Evolutionary conservation across 306 rosid species (phyloP).

Genomic region (Phaseolus lunatus): DNA sequence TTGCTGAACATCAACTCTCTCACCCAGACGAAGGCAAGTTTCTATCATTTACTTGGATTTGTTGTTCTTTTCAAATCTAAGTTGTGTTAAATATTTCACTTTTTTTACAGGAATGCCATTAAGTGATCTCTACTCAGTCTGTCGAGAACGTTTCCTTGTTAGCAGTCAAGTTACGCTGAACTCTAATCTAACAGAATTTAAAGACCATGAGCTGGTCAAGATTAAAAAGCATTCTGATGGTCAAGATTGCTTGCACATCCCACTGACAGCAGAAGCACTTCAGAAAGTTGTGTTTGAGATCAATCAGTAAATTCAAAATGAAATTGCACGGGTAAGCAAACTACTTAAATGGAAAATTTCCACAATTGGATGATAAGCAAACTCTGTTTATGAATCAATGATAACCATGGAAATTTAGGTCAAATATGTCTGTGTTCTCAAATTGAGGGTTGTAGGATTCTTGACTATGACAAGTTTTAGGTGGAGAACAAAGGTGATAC

Average conservation of each 20-base stretch:
- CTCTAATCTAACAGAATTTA: conserved; percentile 90
- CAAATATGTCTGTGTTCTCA: not conserved
- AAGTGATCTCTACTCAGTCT: conserved; percentile 64
- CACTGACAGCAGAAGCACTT: conserved; percentile 72
- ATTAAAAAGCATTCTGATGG: conserved; percentile 85
- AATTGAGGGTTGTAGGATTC: not conserved
- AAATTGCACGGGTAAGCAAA: conserved; percentile 11
- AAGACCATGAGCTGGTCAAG: conserved; percentile 93
- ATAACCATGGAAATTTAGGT: not conserved
- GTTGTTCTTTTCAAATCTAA: conserved; percentile 19
- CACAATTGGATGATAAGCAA: conserved; percentile 13
- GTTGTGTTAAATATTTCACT: conserved; percentile 5
- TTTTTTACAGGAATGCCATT: conserved; percentile 76
- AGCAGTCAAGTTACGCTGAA: conserved; percentile 84
- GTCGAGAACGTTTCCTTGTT: conserved; percentile 88
- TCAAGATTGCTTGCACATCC: conserved; percentile 67
- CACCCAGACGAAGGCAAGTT: conserved; percentile 83
- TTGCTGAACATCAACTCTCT: conserved; percentile 81
- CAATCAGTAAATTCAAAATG: conserved; percentile 41
- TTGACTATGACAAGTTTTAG: not conserved
- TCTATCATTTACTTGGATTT: conserved; percentile 24
- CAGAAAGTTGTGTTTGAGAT: conserved; percentile 69
- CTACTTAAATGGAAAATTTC: conserved; percentile 23
- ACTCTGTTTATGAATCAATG: not conserved
- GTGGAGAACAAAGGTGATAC: not conserved